phyloP scores from a whole-genome alignment of 768 basidiomycete species.

The Lentinula aciculospora region DNA sequence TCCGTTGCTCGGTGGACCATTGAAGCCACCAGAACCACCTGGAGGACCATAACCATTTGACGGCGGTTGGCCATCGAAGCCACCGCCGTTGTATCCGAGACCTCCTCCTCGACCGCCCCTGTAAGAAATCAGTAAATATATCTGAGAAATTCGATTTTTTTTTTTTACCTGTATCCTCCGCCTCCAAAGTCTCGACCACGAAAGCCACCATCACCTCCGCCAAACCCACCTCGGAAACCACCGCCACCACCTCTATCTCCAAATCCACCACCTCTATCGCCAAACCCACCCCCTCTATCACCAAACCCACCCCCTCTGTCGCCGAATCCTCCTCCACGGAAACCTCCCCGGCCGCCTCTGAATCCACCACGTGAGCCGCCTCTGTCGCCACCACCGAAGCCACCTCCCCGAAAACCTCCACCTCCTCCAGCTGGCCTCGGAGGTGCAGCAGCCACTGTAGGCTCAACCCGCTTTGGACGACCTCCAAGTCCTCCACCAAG shows the following conservation, averaged over 20 bases:
- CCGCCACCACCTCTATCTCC: slow-evolving; percentile 27
- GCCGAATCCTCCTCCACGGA: slow-evolving; percentile 34
- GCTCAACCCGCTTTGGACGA: slow-evolving; percentile 76
- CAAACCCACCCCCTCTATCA: slow-evolving; percentile 22
- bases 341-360: slow-evolving; percentile 42
- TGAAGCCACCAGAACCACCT: slow-evolving; percentile 32
- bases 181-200: slow-evolving; percentile 18
- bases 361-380: slow-evolving; percentile 29
- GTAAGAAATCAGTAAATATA: slow-evolving; percentile 14
- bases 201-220: slow-evolving; percentile 29
- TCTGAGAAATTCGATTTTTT: too few species aligned
- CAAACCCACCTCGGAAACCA: slow-evolving; percentile 25
- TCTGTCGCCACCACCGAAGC: slow-evolving; percentile 14
- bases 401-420: slow-evolving; percentile 33
- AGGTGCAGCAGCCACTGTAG: slow-evolving; percentile 27
- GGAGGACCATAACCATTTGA: slow-evolving; percentile 31
- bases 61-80: slow-evolving; percentile 46
- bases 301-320: slow-evolving; percentile 29
- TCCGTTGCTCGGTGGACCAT: slow-evolving; percentile 27
- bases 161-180: slow-evolving; percentile 28
- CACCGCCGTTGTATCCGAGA: slow-evolving; percentile 63
- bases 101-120: slow-evolving; percentile 68
- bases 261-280: slow-evolving; percentile 41
- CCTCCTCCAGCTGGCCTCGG: slow-evolving; percentile 45
- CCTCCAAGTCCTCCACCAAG: slow-evolving; percentile 99